A percentile compares a stretch with the other conserved stretches of the same genome.
phyloP scores from a whole-genome alignment of 2,329 filamentous ascomycete genomes.

The Pseudopyricularia cyperi region DNA sequence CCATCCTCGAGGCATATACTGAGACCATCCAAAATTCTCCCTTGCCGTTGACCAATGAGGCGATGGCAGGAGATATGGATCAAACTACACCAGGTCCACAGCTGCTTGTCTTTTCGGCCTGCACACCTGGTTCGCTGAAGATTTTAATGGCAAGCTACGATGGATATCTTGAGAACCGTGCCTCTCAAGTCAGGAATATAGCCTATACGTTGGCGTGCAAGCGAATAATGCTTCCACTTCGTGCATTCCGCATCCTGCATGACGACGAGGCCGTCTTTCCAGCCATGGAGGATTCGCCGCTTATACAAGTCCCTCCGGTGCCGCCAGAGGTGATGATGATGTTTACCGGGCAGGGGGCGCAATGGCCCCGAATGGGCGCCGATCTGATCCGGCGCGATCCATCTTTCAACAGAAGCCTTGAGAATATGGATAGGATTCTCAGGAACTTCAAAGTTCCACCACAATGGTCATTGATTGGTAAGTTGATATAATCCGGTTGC shows the following conservation, averaged over 20 bases:
- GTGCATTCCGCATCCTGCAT: neutral
- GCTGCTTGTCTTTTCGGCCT: neutral
- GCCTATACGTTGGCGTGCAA: neutral
- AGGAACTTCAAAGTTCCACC: no score
- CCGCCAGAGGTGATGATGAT: conserved; percentile 6
- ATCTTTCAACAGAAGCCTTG: neutral
- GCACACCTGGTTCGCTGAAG: neutral
- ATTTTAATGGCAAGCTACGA: neutral
- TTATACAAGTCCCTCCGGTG: neutral
- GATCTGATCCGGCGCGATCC: conserved; percentile 7
- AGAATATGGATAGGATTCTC: no score
- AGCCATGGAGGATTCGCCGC: neutral
- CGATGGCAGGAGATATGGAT: neutral
- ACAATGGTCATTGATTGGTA: no score
- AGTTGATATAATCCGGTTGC: neutral
- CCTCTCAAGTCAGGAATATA: neutral
- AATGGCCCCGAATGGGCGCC: conserved; percentile 16
- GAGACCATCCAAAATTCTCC: neutral
- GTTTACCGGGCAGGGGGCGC: conserved; percentile 22
- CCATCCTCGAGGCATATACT: conserved; percentile 4
- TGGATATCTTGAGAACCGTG: neutral
- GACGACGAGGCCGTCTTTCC: no score
- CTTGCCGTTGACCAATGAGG: neutral
- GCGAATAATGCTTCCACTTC: neutral
- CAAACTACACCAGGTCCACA: neutral